Conservation (phyloP, 2,329 filamentous ascomycete species). For the Colletotrichum chrysophilum region DNA sequence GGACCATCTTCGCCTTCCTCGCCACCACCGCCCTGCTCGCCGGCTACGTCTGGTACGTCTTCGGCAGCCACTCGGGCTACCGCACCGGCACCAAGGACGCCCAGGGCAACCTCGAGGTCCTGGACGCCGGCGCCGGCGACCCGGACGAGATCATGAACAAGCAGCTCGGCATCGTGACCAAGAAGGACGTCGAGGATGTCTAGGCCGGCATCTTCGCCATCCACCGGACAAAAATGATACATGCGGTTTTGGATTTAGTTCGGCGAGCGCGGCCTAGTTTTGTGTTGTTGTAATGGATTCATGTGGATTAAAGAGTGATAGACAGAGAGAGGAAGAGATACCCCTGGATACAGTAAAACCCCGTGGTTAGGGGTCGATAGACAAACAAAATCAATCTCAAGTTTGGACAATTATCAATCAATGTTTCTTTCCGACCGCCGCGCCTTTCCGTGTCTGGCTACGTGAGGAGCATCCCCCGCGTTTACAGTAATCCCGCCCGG, state of each 20-base stretch:
- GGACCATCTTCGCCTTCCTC: constrained; percentile 37
- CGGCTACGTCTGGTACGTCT: constrained; percentile 33
- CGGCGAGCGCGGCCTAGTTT: not conserved
- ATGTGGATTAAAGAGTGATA: not conserved
- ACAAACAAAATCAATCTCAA: not conserved
- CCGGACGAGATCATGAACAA: constrained; percentile 27
- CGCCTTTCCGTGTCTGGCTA: not conserved
- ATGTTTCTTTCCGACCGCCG: not conserved
- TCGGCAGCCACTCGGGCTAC: constrained; percentile 35
- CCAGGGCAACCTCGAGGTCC: constrained; percentile 25
- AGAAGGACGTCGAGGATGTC: constrained; percentile 22
- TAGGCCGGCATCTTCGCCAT: not conserved
- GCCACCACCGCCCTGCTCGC: constrained; percentile 28
- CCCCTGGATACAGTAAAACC: not conserved
- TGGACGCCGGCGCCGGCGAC: constrained; percentile 24
- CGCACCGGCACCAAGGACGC: constrained; percentile 27
- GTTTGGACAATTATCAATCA: not conserved
- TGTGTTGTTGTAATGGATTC: not conserved
- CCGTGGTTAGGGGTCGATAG: not conserved
- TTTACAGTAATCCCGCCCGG: not conserved
- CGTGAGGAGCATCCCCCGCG: not conserved
- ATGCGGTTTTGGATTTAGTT: not conserved
- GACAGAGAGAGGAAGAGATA: not conserved
- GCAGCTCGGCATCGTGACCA: constrained; percentile 20
- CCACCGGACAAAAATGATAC: not conserved